Percentiles rank a stretch among this genome's conserved stretches.
These are phyloP conservation scores for Starmerella potacharoeniae DNA, from an alignment of 805 yeast species.

Conservation along the genomic window DNA sequence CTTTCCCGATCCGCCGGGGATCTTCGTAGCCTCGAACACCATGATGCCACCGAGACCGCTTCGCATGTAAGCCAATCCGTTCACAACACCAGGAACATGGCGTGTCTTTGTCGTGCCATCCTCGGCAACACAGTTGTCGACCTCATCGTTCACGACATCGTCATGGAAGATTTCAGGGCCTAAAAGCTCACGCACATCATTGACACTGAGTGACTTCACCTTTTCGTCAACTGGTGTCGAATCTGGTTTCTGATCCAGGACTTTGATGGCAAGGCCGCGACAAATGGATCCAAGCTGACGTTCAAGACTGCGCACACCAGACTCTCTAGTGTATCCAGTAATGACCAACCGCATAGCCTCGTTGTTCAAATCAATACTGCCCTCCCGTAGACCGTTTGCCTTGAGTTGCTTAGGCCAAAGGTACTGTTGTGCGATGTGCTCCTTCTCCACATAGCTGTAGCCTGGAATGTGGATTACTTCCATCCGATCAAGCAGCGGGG, in stretches of 20 bases:
- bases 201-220: slow-evolving; percentile 20
- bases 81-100: slow-evolving; percentile 59
- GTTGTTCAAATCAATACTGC: slow-evolving; percentile 36
- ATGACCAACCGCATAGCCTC: slow-evolving; percentile 52
- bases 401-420: slow-evolving; percentile 64
- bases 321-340: slow-evolving; percentile 63
- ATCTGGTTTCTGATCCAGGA: slow-evolving; percentile 19
- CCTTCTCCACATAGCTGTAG: slow-evolving; percentile 67
- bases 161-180: slow-evolving; percentile 50
- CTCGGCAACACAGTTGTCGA: slow-evolving; percentile 29
- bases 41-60: slow-evolving; percentile 78
- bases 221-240: neutral
- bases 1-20: slow-evolving; percentile 36
- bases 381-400: slow-evolving; percentile 48
- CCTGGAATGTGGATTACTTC: slow-evolving; percentile 72
- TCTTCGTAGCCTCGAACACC: slow-evolving; percentile 64
- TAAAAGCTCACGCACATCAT: slow-evolving; percentile 55
- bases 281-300: slow-evolving; percentile 65
- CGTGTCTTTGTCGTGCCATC: slow-evolving; percentile 29
- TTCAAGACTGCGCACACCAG: slow-evolving; percentile 77
- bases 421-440: slow-evolving; percentile 55
- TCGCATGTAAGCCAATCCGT: slow-evolving; percentile 78
- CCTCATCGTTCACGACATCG: slow-evolving; percentile 31
- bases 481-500: slow-evolving; percentile 73
- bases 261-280: slow-evolving; percentile 61